Base-by-base conservation (phyloP, 257 asterid species). In the Thymus quinquecostatus region DNA sequence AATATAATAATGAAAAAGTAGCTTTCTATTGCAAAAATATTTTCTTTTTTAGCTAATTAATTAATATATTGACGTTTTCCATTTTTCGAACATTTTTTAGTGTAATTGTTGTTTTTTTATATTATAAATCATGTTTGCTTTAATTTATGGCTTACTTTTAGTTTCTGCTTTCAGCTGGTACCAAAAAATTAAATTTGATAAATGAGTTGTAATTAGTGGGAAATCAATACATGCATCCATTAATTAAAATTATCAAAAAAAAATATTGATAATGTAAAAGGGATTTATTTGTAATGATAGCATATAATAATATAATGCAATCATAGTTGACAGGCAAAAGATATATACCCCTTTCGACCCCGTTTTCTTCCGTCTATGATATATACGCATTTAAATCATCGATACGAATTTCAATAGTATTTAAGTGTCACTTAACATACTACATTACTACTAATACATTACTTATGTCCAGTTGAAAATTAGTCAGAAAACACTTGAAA, bases 311-410 rank as follows among this genome's bases (percentile, higher is more conserved):
- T 21, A 21, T n/a, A 60, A 66, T 65, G 71, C 66, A 79, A 82
- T 75, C 73, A 81, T 70, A 51, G 14, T 76, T 64, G 74, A 77
- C 71, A 84, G 68, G 62, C 40, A 29, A 27, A 32, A 38, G 71
- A 34, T 21, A 10, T 21, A 21, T 21, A 21, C 0, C 21, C 21
- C 21, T 21, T 21, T 21, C 21, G 21, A 21, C 21, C 21, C 21
- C 21, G 0, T 21, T 21, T 21, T 21, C 21, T 21, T 21, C 21
- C 21, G 21, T 21, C 21, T 21, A 21, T 21, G 21, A 21, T 21
- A 21, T 21, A 21, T 21, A 21, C 21, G 21, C 21, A 21, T 21
- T 21, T 21, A 21, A 21, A 21, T 21, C 21, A 21, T 21, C 21
- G 21, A 21, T 21, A 21, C 21, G 21, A 21, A 21, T 21, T 21